Conservation (phyloP, 768 basidiomycete genomes). For the Holtermannia corniformis region DNA sequence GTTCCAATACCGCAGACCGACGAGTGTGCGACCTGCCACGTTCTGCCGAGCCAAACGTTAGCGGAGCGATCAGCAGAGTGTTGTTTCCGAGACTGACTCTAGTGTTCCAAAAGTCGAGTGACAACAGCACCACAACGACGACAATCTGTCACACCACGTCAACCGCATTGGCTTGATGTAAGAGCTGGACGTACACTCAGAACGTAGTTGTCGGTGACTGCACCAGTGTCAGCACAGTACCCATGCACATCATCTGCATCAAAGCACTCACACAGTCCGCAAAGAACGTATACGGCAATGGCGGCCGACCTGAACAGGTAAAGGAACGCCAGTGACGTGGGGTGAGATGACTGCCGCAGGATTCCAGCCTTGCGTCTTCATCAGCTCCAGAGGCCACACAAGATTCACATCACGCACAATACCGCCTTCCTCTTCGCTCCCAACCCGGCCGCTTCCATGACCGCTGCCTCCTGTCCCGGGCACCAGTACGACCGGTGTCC, state of each 20-base stretch:
- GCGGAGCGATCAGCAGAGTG: background rate
- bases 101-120: slow-evolving; percentile 99
- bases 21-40: slow-evolving; percentile 83
- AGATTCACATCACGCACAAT: slow-evolving; percentile 46
- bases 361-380: slow-evolving; percentile 22
- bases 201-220: slow-evolving; percentile 82
- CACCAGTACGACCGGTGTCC: slow-evolving; percentile 31
- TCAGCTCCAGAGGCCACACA: slow-evolving; percentile 1
- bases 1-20: slow-evolving; percentile 96
- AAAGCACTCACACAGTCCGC: slow-evolving; percentile 50
- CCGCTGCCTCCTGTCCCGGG: slow-evolving; percentile 47
- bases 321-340: slow-evolving; percentile 72
- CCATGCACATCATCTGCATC: background rate
- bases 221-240: slow-evolving; percentile 6
- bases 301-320: slow-evolving; percentile 81
- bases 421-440: slow-evolving; percentile 66
- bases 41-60: slow-evolving; percentile 50
- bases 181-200: slow-evolving; percentile 58
- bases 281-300: slow-evolving; percentile 86
- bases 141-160: slow-evolving; percentile 54
- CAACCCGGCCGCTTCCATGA: slow-evolving; percentile 60
- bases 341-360: slow-evolving; percentile 40
- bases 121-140: slow-evolving; percentile 79
- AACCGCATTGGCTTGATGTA: background rate
- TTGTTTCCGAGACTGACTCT: slow-evolving; percentile 52